phyloP scores from a whole-genome alignment of 805 yeast genomes.

The Kodamaea neixiangensis region DNA sequence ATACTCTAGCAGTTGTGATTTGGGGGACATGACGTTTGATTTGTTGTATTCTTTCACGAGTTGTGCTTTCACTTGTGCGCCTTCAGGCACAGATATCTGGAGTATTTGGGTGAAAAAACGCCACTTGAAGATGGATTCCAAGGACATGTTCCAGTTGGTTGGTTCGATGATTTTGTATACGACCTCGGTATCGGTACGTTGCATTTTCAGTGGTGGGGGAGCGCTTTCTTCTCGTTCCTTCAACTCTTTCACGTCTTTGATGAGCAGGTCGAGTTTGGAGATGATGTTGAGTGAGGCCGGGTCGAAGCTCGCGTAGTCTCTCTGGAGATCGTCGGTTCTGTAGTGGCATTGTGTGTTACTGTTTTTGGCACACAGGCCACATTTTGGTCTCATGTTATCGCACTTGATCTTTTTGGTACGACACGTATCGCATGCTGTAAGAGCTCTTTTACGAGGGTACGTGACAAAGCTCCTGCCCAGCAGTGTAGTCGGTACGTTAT shows the following conservation, averaged over 20 bases:
- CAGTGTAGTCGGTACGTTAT: conserved; percentile 1
- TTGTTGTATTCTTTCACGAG: conserved; percentile 18
- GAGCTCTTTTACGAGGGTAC: conserved; percentile 27
- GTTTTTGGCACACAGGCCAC: conserved; percentile 35
- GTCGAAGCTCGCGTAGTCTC: conserved; percentile 26
- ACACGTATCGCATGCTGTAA: conserved; percentile 43
- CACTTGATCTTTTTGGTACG: conserved; percentile 38
- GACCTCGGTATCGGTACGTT: background rate
- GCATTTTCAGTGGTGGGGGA: background rate
- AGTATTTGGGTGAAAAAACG: conserved; percentile 20
- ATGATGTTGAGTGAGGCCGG: conserved; percentile 28
- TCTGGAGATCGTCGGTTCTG: conserved; percentile 25
- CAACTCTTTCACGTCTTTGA: conserved; percentile 25
- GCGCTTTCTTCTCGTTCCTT: conserved; percentile 11
- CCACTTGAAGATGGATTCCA: conserved; percentile 33
- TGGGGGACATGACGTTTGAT: background rate
- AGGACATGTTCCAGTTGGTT: conserved; percentile 35
- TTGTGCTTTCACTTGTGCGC: conserved; percentile 10
- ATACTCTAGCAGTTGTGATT: conserved; percentile 14
- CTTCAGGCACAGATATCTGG: conserved; percentile 14
- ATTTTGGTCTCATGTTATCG: conserved; percentile 36
- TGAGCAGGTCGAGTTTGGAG: conserved; percentile 30
- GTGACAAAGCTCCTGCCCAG: background rate
- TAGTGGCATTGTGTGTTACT: conserved; percentile 32
- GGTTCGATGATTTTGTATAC: background rate